Evolutionary conservation across 2,329 filamentous ascomycete genomes (phyloP), one percentile per base, ranked within the genome.

Genomic region (Phyllosticta citrichinensis): DNA sequence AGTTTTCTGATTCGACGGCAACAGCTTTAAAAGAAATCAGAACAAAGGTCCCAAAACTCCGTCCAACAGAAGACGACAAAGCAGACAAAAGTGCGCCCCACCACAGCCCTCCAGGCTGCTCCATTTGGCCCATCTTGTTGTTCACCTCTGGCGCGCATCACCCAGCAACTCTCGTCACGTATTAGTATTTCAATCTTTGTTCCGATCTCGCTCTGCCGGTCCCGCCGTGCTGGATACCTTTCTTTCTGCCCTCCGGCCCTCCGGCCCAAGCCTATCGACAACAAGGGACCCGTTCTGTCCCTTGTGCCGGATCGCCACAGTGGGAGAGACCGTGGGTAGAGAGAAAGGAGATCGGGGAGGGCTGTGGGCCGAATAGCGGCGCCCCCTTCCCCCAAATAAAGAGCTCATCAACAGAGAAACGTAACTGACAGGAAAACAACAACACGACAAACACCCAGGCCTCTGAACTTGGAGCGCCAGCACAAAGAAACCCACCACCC

Each of bases 141-240:
- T 40, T 40, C 33, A 14, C 33, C 11, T 14, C 33, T 17, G 14
- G 11, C 33, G 11, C 33, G 4, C 33, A 40, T 40, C 33, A 12
- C 11, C 33, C 11, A 2, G 33, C 14, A 12, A 14, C 14, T 17
- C 33, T 40, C 14, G 14, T 40, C 33, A 17, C 33, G 33, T 14
- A 40, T 40, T 40, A 40, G 33, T 40, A 40, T 40, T 14, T 40
- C 33, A 40, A 17, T 40, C 33, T 40, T 33, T 40, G 33, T 40
- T 14, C 33, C 33, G 33, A 40, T 40, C 20, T 55, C 57, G 57
- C 52, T 51, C 27, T 54, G 57, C 58, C 58, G 58, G 58, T 55
- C 58, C 58, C 52, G 58, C 58, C 58, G 58, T 55, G 58, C 58
- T 55, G 57, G 57, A 33, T 24, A 33, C 57, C 57, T 60, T 60